phyloP scores from a whole-genome alignment of 345 rosid species.

The Citrus reticulata region DNA sequence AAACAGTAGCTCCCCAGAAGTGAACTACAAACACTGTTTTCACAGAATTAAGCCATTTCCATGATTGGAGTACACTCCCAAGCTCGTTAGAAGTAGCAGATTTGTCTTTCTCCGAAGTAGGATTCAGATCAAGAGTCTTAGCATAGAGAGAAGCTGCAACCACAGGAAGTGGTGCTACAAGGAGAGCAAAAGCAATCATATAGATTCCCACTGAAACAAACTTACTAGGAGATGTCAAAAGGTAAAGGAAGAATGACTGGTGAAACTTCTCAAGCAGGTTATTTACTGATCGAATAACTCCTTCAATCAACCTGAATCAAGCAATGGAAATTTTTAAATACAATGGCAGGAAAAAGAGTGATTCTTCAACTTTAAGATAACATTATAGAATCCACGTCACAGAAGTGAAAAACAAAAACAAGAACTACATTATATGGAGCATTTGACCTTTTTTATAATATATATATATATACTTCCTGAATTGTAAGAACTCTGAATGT shows the following conservation, averaged over 20 bases:
- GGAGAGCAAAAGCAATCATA: conserved; percentile 92
- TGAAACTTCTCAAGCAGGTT: conserved; percentile 98
- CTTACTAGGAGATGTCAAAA: conserved; percentile 74
- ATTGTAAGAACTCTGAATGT: not conserved
- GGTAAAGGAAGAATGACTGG: conserved; percentile 90
- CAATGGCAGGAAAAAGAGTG: not conserved
- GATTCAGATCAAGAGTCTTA: conserved; percentile 37
- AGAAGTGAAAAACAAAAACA: not conserved
- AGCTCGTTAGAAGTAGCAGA: conserved; percentile 19
- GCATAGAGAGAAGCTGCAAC: conserved; percentile 83
- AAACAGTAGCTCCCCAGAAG: conserved; percentile 62
- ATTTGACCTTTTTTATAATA: not conserved
- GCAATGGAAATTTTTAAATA: conserved; percentile 18
- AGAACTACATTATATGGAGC: not conserved
- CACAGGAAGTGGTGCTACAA: conserved; percentile 84
- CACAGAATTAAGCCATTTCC: conserved; percentile 83
- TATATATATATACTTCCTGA: not conserved
- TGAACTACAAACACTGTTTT: conserved; percentile 66
- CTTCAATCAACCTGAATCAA: conserved; percentile 85
- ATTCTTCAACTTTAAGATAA: not conserved
- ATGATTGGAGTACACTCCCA: conserved; percentile 35
- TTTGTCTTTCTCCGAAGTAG: conserved; percentile 22
- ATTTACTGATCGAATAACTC: conserved; percentile 80
- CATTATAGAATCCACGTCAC: not conserved
- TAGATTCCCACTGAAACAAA: conserved; percentile 94